Evolutionary conservation across 2,329 filamentous ascomycete species (phyloP), one percentile per base, ranked within the genome.

Genomic region (Ophiocordyceps camponoti-rufipedis): DNA sequence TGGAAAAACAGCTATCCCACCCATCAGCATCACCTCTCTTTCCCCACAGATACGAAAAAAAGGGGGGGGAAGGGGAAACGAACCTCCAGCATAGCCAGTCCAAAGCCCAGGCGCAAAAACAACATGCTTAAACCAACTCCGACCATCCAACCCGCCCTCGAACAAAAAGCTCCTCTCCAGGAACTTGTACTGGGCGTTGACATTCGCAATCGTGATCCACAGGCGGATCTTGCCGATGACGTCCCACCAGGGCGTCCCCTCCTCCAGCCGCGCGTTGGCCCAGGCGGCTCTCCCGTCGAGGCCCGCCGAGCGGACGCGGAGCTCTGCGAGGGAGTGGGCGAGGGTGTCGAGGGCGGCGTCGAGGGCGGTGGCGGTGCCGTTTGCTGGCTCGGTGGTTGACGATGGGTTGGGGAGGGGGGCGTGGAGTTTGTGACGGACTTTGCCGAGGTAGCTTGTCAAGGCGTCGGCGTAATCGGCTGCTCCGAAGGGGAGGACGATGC

Each of bases 51-150:
- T 14, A 9, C 4, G 2, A 16, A 29, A 29, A n/a, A 14, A 6
- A 7, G 19, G 7, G 23, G 13, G 2, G 10, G 31, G 4, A 8
- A 16, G 8, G n/a, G 16, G 10, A 4, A 13, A 64, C 71, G 62
- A 55, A 80, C 76, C 74, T 56, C 87, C 88, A 0, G 86, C 69
- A 61, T 95, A 95, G 0, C 88, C 88, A 0, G 86, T 94, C 86
- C 87, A 94, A 43, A 89, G 60, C 0, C 88, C 88, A 0, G 88
- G 88, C 1, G 88, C 88, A 62, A 93, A 95, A 1, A 95, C 82
- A 2, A 94, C 82, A 56, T 95, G 89, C 66, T 95, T 95, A 67
- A 89, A 96, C 87, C 87, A 95, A 23, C 68, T 67, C 48, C 89
- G 69, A 1, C 78, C 77, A 58, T 94, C 88, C 18, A 96, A 64